Evolutionary conservation across 139 green algal species (phyloP).

Genomic region (Spirogloea muscicola): DNA sequence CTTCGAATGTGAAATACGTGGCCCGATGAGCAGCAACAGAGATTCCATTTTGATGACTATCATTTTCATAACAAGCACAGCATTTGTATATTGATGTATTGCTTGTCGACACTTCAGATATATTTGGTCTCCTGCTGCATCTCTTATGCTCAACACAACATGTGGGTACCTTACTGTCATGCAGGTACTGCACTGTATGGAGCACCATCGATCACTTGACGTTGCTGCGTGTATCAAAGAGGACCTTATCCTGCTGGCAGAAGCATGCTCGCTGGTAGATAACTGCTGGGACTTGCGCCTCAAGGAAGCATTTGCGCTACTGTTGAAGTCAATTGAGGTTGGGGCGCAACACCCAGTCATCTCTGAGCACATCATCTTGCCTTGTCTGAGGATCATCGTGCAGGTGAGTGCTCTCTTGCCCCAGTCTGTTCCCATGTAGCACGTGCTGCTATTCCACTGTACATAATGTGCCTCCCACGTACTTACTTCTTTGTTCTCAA

Average conservation of each 20-base stretch:
- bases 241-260: constrained; percentile 39
- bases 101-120: no score
- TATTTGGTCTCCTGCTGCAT: neutral
- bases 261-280: constrained; percentile 19
- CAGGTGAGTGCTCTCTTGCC: constrained; percentile 2
- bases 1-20: no score
- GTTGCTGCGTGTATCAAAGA: constrained; percentile 21
- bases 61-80: no score
- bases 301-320: constrained; percentile 19
- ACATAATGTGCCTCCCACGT: no score
- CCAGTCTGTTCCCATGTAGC: neutral
- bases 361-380: constrained; percentile 25
- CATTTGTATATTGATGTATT: no score
- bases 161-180: neutral
- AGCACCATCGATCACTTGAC: constrained; percentile 42
- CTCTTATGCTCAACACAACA: neutral
- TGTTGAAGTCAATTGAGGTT: constrained; percentile 9
- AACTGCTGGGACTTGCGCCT: constrained; percentile 30
- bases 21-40: no score
- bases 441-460: no score
- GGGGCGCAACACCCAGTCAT: constrained; percentile 17
- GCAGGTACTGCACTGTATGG: constrained; percentile 34
- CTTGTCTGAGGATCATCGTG: constrained; percentile 34
- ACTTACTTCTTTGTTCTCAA: no score
- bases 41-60: no score